Evolutionary conservation across 2,329 filamentous ascomycete genomes (phyloP), one percentile per base, ranked within the genome.

Genomic region (Dactylonectria estremocensis): DNA sequence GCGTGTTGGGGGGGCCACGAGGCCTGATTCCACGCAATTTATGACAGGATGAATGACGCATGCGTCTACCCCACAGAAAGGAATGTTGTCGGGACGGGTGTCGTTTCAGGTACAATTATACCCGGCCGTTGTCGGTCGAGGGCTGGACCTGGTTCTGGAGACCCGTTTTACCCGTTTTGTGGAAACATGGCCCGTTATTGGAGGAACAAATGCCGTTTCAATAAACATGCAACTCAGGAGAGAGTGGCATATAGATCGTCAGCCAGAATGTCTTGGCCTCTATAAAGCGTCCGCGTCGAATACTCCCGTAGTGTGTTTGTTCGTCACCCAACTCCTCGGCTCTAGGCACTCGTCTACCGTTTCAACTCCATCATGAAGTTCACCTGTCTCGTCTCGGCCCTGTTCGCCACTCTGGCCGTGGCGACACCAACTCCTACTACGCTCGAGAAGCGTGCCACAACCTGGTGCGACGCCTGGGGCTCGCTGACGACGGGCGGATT

Each of bases 401-500:
- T 79, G 40, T 68, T 81, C 64, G 77, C 77, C 69, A 74, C 73
- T 50, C 59, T 69, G 20, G 77, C 73, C 18, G 66, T 72, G 50
- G 77, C 78, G n/a, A 69, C 74, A 13, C 78, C 78, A 10, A 74
- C 75, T 18, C 50, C 28, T 2, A 72, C 75, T 18, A 70, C 75
- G 10, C 48, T 81, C 50, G 76, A 80, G 28, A 79, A 81, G 69
- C 77, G 81, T 20, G 77, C 79, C 52, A 76, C 74, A 3, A 72
- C 74, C 49, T 75, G 73, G 72, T 86, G 84, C 66, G 83, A 78
- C 31, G 77, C 83, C 67, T 86, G 76, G 69, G 83, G 76, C 40
- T 78, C 80, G 3, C 63, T 77, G 28, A 72, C 74, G 1, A 80
- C 79, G 0, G 82, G 82, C 46, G 78, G 77, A 43, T 88, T 84